phyloP scores from a whole-genome alignment of 306 rosid genomes.

The Biancaea sappan region DNA sequence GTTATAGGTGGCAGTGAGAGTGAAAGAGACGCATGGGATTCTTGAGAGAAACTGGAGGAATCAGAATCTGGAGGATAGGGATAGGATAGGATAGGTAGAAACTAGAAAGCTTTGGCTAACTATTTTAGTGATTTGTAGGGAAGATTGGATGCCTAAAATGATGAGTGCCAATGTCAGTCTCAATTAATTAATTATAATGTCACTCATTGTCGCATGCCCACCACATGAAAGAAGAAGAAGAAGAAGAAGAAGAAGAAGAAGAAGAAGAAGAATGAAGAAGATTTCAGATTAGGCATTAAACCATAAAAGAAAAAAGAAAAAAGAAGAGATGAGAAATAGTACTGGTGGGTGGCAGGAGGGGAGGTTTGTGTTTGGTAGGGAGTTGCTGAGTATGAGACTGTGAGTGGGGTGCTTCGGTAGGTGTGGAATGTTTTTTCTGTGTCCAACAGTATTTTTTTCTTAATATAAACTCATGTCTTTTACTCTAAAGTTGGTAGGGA shows the following conservation, averaged over 20 bases:
- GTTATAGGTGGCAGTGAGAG: not conserved
- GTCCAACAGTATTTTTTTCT: too few relatives aligned
- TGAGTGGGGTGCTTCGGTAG: not conserved
- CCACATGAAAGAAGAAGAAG: not conserved
- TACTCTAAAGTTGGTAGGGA: slow-evolving; percentile 6
- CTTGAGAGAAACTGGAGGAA: not conserved
- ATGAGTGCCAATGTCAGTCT: not conserved
- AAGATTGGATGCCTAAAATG: not conserved
- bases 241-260: not conserved
- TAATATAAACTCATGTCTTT: too few relatives aligned
- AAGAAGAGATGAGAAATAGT: not conserved
- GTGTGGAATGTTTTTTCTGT: not conserved
- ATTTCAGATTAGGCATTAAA: not conserved
- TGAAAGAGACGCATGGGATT: slow-evolving; percentile 25
- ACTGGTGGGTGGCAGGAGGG: not conserved
- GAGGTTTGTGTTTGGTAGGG: slow-evolving; percentile 7
- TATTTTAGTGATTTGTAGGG: not conserved
- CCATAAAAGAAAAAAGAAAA: not conserved
- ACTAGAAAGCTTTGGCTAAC: not conserved
- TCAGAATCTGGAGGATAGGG: slow-evolving; percentile 11
- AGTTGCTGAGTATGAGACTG: not conserved
- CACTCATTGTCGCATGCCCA: not conserved
- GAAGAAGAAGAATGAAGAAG: not conserved
- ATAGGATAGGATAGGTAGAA: slow-evolving; percentile 21
- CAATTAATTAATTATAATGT: not conserved